Base-by-base conservation (phyloP, 495 filamentous ascomycete genomes). In the Aspergillus bridgeri region DNA sequence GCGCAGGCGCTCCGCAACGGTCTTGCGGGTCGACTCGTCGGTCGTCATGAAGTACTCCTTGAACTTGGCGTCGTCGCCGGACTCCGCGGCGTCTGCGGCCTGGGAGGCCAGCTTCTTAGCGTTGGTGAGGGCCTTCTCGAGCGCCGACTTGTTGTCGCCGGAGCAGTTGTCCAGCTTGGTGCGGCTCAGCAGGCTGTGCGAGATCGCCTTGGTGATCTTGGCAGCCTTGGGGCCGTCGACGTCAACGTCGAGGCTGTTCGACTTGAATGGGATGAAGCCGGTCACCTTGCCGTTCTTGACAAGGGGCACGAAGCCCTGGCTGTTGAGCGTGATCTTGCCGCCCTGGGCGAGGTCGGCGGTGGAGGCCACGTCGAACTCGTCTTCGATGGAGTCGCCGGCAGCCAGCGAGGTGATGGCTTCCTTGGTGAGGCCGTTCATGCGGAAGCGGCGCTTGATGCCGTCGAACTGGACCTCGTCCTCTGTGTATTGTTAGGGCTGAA, bases 31-130 rank as follows among this genome's bases (percentile, higher is more conserved):
- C 1, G 69, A 61, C 25, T 60, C 64, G 19, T 66, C 54, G 15
- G 76, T 81, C 5, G 80, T 81, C 70, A 81, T 86, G 79, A 86
- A 89, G 70, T 85, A 86, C 57, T 85, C 82, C 15, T 55, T 64
- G 64, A 87, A 77, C 64, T 81, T 82, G 53, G 73, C 56, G 19
- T 77, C 70, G 3, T 68, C 69, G 20, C 82, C 84, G 2, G 70
- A 72, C 3, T 64, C 53, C 0, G 85, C 83, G 4, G 82, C 83
- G 3, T 63, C 62, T 15, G 78, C 74, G 11, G 85, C 84, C n/a
- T 73, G 69, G 9, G 67, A 73, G 42, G 84, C 80, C 21, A 86
- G 66, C 0, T 66, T 63, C 0, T 75, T 72, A 57, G 81, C 79
- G 68, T 80, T 80, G 58, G 57, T 59, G 23, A 86, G 69, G 5